A percentile compares a stretch with the other conserved stretches of the same genome.
These are phyloP conservation scores for Yamadazyma friedrichii DNA, from an alignment of 1,139 yeast species.

Conservation along the genomic window DNA sequence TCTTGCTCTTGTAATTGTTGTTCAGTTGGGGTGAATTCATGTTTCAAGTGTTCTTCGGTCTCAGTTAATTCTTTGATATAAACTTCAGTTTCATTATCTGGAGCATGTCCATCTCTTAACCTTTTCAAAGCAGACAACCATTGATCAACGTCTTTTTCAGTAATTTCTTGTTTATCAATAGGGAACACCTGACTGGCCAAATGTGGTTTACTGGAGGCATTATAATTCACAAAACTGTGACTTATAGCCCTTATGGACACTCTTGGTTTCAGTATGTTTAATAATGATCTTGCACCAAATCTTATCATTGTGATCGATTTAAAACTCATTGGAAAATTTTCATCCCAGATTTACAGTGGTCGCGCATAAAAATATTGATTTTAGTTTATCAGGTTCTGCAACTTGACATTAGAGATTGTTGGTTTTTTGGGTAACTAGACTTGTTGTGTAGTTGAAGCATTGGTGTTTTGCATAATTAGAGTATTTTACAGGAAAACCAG, in stretches of 20 bases:
- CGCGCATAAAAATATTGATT: constrained; percentile 1
- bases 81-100: constrained; percentile 40
- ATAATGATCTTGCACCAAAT: not conserved
- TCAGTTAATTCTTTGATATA: constrained; percentile 40
- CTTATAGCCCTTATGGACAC: not conserved
- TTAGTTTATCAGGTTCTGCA: too few species aligned
- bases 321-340: constrained; percentile 6
- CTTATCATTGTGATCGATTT: not conserved
- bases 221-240: too few species aligned
- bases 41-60: constrained; percentile 37
- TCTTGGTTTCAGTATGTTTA: not conserved
- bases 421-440: too few species aligned
- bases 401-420: too few species aligned
- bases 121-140: constrained; percentile 64
- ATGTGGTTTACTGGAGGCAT: not conserved
- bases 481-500: too few species aligned
- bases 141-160: constrained; percentile 61
- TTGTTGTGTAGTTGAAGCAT: too few species aligned
- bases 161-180: constrained; percentile 33
- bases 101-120: constrained; percentile 40
- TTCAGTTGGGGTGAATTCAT: constrained; percentile 52
- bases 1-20: constrained; percentile 60
- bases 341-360: not conserved
- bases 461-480: too few species aligned
- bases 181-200: constrained; percentile 41